Percentiles rank a stretch among this genome's conserved stretches.
Conservation (phyloP, 2,329 filamentous ascomycete genomes). For the Pyricularia pennisetigena region DNA sequence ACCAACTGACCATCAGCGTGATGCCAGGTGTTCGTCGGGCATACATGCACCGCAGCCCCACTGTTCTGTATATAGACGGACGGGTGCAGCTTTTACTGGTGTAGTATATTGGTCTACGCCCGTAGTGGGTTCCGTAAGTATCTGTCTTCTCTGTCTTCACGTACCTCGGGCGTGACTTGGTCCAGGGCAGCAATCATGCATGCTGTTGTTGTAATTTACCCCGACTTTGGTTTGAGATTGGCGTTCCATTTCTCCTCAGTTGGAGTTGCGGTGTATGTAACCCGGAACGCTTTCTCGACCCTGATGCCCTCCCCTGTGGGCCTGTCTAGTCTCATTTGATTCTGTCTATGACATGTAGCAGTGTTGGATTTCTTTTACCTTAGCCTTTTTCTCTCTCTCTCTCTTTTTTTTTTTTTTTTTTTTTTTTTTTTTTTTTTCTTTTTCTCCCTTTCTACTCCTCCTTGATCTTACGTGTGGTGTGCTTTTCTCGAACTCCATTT, state of each 20-base stretch:
- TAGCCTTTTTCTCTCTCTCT: background rate
- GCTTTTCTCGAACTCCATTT: background rate
- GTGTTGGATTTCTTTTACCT: background rate
- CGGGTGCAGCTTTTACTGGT: background rate
- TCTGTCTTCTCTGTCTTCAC: background rate
- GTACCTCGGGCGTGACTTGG: background rate
- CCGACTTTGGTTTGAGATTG: background rate
- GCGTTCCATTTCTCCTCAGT: background rate
- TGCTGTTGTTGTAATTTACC: background rate
- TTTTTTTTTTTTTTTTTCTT: background rate
- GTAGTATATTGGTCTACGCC: background rate
- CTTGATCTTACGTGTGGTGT: background rate
- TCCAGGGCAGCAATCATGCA: background rate
- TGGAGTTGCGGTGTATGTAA: background rate
- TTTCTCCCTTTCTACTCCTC: too few species aligned
- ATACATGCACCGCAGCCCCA: background rate
- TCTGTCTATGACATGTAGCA: background rate
- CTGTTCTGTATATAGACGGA: background rate
- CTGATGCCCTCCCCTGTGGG: background rate
- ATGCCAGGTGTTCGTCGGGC: background rate
- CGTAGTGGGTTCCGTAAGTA: background rate
- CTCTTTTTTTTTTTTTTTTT: too few species aligned
- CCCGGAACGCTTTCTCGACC: background rate
- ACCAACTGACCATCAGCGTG: background rate
- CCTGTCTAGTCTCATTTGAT: background rate